Evolutionary conservation across 1,284 basidiomycete species (phyloP).

Genomic region (Ceratobasidium sp.): DNA sequence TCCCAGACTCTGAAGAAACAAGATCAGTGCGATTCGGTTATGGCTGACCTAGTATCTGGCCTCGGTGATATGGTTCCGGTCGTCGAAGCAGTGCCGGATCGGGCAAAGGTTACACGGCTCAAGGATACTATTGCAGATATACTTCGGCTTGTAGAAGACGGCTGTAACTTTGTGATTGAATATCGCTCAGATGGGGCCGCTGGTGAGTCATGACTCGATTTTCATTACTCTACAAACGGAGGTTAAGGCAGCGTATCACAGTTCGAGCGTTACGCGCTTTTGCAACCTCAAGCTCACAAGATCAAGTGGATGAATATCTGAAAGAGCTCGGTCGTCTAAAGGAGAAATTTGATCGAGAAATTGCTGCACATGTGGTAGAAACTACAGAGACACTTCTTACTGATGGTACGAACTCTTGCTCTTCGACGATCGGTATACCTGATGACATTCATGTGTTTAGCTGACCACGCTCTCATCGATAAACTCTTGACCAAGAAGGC

Average conservation of each 20-base stretch:
- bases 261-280: background rate
- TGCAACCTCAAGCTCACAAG: background rate
- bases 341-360: background rate
- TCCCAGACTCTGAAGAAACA: background rate
- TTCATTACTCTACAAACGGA: too few relatives aligned
- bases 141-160: slow-evolving; percentile 5
- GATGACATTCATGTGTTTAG: background rate
- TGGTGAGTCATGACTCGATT: background rate
- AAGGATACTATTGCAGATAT: background rate
- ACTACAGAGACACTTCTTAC: background rate
- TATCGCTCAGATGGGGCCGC: slow-evolving; percentile 10
- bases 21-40: slow-evolving; percentile 1
- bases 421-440: background rate
- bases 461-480: background rate
- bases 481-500: background rate
- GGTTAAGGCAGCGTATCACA: background rate
- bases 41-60: background rate
- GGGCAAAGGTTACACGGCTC: background rate
- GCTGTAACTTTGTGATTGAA: slow-evolving; percentile 2
- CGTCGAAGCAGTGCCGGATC: background rate
- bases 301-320: background rate
- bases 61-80: background rate
- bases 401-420: background rate
- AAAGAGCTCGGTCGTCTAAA: background rate
- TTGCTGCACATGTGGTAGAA: background rate